phyloP scores from a whole-genome alignment of 768 basidiomycete species.

The Pulveroboletus sp. region DNA sequence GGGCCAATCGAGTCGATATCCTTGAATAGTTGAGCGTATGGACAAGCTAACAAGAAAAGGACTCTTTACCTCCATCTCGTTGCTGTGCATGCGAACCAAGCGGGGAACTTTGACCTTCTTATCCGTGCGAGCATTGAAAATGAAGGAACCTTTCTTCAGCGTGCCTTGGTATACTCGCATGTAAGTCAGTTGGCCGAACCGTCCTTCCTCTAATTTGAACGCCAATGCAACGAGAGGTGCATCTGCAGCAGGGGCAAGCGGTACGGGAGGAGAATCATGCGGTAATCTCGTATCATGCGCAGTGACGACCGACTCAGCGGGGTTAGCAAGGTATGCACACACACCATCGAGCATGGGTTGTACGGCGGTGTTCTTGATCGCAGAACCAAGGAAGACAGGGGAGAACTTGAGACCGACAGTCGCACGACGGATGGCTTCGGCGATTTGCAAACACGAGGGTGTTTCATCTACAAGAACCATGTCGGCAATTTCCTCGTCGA shows the following conservation, averaged over 20 bases:
- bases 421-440: conserved; percentile 81
- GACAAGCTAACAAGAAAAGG: not conserved
- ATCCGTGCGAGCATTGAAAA: conserved; percentile 90
- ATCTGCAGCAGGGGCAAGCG: conserved; percentile 75
- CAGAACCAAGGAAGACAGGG: conserved; percentile 95
- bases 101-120: conserved; percentile 97
- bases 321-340: conserved; percentile 91
- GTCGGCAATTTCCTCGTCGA: conserved; percentile 93
- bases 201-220: conserved; percentile 97
- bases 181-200: conserved; percentile 96
- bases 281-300: conserved; percentile 82
- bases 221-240: conserved; percentile 91
- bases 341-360: conserved; percentile 94
- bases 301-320: conserved; percentile 69
- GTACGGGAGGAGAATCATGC: conserved; percentile 59
- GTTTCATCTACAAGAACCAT: conserved; percentile 80
- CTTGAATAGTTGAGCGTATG: conserved; percentile 34
- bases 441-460: conserved; percentile 70
- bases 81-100: conserved; percentile 95
- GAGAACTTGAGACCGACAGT: conserved; percentile 89
- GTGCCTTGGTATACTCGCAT: conserved; percentile 97
- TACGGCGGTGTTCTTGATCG: conserved; percentile 94
- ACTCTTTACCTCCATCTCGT: conserved; percentile 90
- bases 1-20: conserved; percentile 92
- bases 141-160: conserved; percentile 77